Percentiles rank a stretch among this genome's conserved stretches.
Evolutionary conservation across 2,329 filamentous ascomycete species (phyloP).

Genomic region (Exophiala spinifera): DNA sequence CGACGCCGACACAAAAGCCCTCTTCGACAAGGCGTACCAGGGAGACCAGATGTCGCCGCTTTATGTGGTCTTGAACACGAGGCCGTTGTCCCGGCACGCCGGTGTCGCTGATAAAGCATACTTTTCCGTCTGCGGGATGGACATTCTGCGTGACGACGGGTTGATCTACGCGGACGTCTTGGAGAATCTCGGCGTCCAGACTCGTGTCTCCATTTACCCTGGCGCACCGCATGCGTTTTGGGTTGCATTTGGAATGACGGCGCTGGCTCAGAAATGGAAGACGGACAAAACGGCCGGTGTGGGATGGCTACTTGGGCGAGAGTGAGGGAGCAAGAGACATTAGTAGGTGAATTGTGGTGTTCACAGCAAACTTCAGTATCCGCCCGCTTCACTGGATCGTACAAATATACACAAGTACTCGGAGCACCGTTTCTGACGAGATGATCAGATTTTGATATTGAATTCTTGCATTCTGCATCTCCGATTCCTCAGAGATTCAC

Average conservation of each 20-base stretch:
- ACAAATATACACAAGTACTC: no score
- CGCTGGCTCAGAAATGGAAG: conserved; percentile 24
- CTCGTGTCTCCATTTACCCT: conserved; percentile 43
- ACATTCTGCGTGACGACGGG: conserved; percentile 52
- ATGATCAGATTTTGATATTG: no score
- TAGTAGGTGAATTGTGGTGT: no score
- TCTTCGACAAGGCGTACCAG: conserved; percentile 20
- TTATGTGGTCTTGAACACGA: conserved; percentile 6
- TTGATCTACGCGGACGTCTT: conserved; percentile 51
- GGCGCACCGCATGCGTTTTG: conserved; percentile 41
- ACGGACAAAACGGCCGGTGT: conserved; percentile 19
- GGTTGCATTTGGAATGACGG: conserved; percentile 23
- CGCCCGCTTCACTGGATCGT: no score
- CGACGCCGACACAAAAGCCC: conserved; percentile 18
- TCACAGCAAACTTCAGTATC: no score
- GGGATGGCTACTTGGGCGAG: conserved; percentile 14
- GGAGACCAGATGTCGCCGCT: conserved; percentile 5
- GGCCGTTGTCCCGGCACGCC: conserved; percentile 31
- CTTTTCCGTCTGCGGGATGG: conserved; percentile 50
- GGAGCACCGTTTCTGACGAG: no score
- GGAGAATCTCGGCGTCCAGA: conserved; percentile 42
- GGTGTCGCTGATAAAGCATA: conserved; percentile 45
- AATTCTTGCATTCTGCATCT: no score
- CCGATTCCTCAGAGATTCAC: no score
- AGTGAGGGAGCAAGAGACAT: no score